Evolutionary conservation across 371 early-diverging fungal genomes (phyloP).

Genomic region (Enteropsectra breve): DNA sequence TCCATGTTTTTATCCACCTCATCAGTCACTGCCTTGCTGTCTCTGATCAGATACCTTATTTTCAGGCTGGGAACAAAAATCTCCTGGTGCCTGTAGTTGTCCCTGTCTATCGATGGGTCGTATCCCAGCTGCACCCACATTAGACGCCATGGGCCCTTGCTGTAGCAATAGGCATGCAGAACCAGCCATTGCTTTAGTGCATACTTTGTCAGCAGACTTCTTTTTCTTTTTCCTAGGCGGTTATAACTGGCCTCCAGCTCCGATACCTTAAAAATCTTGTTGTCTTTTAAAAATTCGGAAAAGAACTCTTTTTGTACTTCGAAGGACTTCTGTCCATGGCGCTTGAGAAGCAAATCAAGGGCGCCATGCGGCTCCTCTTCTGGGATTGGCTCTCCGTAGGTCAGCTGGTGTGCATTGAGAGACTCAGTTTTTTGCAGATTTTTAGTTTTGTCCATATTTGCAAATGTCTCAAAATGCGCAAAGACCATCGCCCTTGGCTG

Average conservation of each 20-base stretch:
- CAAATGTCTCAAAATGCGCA: too few relatives aligned
- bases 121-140: constrained; percentile 54
- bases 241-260: too few relatives aligned
- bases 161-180: constrained; percentile 43
- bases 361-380: too few relatives aligned
- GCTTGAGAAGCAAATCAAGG: too few relatives aligned
- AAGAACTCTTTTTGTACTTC: neutral
- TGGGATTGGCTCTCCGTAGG: too few relatives aligned
- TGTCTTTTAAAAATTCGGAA: neutral
- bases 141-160: constrained; percentile 57
- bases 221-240: too few relatives aligned
- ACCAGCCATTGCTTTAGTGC: constrained; percentile 47
- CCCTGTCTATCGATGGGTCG: constrained; percentile 49
- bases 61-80: too few relatives aligned
- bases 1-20: constrained; percentile 43
- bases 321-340: too few relatives aligned
- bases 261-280: neutral
- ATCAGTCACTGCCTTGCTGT: constrained; percentile 34
- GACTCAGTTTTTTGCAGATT: too few relatives aligned
- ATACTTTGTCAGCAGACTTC: neutral
- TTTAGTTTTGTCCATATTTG: too few relatives aligned
- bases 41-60: constrained; percentile 33
- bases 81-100: constrained; percentile 54
- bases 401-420: too few relatives aligned
- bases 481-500: too few relatives aligned